Percentiles rank a stretch among this genome's conserved stretches.
These are phyloP conservation scores for Phlegmacium glaucopus DNA, from an alignment of 768 basidiomycete species.

Conservation along the genomic window DNA sequence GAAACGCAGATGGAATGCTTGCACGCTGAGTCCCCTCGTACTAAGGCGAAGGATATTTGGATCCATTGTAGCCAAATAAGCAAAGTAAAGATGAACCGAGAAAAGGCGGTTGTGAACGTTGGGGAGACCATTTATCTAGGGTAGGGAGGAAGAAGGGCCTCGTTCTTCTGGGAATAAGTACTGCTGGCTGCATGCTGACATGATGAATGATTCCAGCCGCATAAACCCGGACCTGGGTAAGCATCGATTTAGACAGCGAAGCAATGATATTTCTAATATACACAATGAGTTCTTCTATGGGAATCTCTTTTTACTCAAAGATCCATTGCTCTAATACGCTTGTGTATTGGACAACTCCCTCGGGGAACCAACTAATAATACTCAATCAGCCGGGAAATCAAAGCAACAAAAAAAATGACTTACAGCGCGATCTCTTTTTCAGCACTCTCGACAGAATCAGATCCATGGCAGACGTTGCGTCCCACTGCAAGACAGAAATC, in stretches of 20 bases:
- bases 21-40: constrained; percentile 43
- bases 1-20: constrained; percentile 43
- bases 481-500: constrained; percentile 94
- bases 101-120: neutral
- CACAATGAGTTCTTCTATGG: constrained; percentile 14
- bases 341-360: constrained; percentile 72
- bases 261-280: constrained; percentile 9
- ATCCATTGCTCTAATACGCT: constrained; percentile 67
- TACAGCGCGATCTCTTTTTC: constrained; percentile 95
- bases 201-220: too few species aligned
- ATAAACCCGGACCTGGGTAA: too few species aligned
- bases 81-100: constrained; percentile 3
- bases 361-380: constrained; percentile 81
- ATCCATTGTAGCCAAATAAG: constrained; percentile 2
- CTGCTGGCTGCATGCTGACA: too few species aligned
- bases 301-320: constrained; percentile 58
- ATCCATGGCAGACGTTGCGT: constrained; percentile 92
- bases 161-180: too few species aligned
- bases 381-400: too few species aligned
- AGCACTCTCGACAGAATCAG: constrained; percentile 83
- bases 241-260: neutral
- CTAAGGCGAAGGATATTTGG: constrained; percentile 13
- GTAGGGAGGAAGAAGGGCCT: neutral
- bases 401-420: constrained; percentile 25
- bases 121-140: neutral